Evolutionary conservation across 257 asterid species (phyloP).

Genomic region (Solanum paucissectum): DNA sequence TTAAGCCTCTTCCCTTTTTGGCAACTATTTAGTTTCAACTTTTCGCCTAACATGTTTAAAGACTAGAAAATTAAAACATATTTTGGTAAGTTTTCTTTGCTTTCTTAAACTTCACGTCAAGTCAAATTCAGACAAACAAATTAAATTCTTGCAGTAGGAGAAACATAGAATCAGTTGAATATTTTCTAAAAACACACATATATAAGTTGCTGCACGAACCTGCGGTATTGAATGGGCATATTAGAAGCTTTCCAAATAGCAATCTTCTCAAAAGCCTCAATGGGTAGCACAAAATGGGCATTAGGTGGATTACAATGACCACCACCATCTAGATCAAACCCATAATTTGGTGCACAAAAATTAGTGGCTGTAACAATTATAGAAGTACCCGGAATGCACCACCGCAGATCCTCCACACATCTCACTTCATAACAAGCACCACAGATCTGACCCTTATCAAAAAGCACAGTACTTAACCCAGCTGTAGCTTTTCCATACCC

Average conservation of each 20-base stretch:
- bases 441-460: constrained; percentile 91
- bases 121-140: no score
- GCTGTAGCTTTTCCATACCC: constrained; percentile 99
- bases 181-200: neutral
- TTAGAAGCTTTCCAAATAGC: constrained; percentile 93
- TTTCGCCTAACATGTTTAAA: neutral
- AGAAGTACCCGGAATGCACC: constrained; percentile 97
- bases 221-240: constrained; percentile 80
- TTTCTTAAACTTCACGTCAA: neutral
- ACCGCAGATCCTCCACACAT: constrained; percentile 78
- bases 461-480: constrained; percentile 69
- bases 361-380: constrained; percentile 86
- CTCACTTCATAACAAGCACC: constrained; percentile 90
- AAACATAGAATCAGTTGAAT: neutral
- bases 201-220: constrained; percentile 31
- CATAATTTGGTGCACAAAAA: constrained; percentile 92
- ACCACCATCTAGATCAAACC: constrained; percentile 66
- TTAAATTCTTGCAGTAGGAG: neutral
- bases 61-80: neutral
- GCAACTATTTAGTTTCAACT: neutral
- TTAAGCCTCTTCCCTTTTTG: neutral
- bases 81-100: neutral
- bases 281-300: constrained; percentile 85
- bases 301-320: constrained; percentile 94
- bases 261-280: constrained; percentile 86